Conservation (phyloP, 192 early-diverging fungal genomes). For the Paraglomus brasilianum region DNA sequence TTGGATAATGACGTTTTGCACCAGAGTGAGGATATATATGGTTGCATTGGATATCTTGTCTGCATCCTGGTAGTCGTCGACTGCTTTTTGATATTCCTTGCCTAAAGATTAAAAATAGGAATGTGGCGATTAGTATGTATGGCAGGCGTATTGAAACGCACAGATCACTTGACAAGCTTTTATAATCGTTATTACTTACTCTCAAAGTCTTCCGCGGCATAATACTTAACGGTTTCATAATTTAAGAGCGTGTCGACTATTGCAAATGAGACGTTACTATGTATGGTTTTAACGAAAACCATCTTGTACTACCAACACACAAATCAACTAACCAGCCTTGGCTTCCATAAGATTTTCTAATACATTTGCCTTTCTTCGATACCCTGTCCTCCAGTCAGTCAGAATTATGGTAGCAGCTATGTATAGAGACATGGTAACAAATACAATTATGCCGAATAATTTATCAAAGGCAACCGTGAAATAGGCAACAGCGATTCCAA, state of each 20-base stretch:
- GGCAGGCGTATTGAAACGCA: not conserved
- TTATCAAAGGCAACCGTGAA: conserved; percentile 66
- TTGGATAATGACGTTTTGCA: conserved; percentile 70
- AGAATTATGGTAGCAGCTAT: conserved; percentile 62
- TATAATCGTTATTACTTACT: conserved; percentile 55
- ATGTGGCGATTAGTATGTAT: not conserved
- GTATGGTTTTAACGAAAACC: conserved; percentile 30
- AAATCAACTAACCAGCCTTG: conserved; percentile 9
- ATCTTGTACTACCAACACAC: conserved; percentile 25
- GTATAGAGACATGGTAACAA: conserved; percentile 74
- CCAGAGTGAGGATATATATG: conserved; percentile 64
- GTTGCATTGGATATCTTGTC: conserved; percentile 61
- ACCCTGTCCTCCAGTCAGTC: conserved; percentile 64
- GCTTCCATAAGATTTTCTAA: not conserved
- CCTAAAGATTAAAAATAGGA: conserved; percentile 61
- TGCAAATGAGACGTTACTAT: conserved; percentile 27
- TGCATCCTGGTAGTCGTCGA: conserved; percentile 62
- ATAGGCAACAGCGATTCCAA: conserved; percentile 69
- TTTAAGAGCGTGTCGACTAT: conserved; percentile 80
- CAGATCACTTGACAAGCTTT: not conserved
- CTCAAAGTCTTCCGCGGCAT: conserved; percentile 78
- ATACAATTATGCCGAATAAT: conserved; percentile 68
- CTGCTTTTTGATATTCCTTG: conserved; percentile 69
- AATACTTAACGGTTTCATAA: conserved; percentile 93
- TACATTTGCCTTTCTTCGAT: conserved; percentile 47